Percentiles rank a stretch among this genome's conserved stretches.
Conservation (phyloP, 495 filamentous ascomycete species). For the Tuber brumale region DNA sequence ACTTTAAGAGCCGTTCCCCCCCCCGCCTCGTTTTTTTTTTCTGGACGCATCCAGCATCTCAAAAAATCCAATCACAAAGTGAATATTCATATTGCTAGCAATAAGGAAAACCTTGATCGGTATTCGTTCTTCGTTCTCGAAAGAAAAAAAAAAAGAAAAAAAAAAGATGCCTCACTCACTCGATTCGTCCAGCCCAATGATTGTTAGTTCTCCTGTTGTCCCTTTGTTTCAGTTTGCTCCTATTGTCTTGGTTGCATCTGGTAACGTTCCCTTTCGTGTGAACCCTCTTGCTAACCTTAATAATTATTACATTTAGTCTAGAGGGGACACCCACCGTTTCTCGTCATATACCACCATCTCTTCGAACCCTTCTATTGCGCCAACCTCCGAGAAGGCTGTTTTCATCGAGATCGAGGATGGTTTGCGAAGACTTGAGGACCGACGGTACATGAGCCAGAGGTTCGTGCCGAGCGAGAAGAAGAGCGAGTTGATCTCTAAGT, state of each 20-base stretch:
- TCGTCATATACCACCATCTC: constrained; percentile 37
- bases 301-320: constrained; percentile 19
- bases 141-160: not conserved
- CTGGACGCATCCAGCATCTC: constrained; percentile 3
- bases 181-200: constrained; percentile 41
- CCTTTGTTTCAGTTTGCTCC: not conserved
- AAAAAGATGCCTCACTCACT: constrained; percentile 35
- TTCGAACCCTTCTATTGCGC: constrained; percentile 30
- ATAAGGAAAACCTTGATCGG: constrained; percentile 3
- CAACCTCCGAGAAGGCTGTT: constrained; percentile 33
- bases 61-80: constrained; percentile 5
- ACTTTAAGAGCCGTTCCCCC: constrained; percentile 5
- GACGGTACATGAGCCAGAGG: constrained; percentile 73
- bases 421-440: constrained; percentile 86
- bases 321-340: constrained; percentile 34
- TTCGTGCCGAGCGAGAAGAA: constrained; percentile 78
- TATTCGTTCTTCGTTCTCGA: not conserved
- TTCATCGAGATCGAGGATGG: constrained; percentile 62
- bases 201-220: constrained; percentile 32
- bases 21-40: constrained; percentile 4
- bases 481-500: constrained; percentile 74
- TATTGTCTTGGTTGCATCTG: not conserved
- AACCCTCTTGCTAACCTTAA: constrained; percentile 13
- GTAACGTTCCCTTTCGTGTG: not conserved
- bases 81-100: not conserved